These are phyloP conservation scores for Colletotrichum orbiculare DNA, from an alignment of 2,329 filamentous ascomycete species.

Conservation along the genomic window DNA sequence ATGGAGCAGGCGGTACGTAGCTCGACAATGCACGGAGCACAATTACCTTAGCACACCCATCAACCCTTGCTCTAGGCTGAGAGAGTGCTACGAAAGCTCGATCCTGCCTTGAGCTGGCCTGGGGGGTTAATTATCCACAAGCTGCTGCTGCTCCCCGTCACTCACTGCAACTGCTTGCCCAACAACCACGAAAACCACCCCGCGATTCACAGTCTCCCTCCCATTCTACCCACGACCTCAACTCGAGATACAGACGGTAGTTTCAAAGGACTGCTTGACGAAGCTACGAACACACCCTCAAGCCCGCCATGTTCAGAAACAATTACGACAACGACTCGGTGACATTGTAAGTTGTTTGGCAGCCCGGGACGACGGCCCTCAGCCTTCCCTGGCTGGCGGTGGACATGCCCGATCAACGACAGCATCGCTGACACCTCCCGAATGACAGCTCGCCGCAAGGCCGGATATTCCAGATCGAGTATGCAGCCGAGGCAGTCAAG, in stretches of 20 bases:
- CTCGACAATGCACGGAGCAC: slow-evolving; percentile 34
- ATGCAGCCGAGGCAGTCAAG: slow-evolving; percentile 98
- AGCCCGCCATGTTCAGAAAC: slow-evolving; percentile 88
- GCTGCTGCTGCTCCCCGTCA: slow-evolving; percentile 23
- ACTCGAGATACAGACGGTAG: slow-evolving; percentile 9
- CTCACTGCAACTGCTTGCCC: slow-evolving; percentile 25
- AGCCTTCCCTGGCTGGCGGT: slow-evolving; percentile 12
- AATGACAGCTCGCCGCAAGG: slow-evolving; percentile 89
- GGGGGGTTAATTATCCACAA: slow-evolving; percentile 35
- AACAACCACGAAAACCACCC: slow-evolving; percentile 34
- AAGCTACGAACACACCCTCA: slow-evolving; percentile 33
- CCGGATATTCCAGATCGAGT: slow-evolving; percentile 99
- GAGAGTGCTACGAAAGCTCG: slow-evolving; percentile 44
- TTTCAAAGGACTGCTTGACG: slow-evolving; percentile 26
- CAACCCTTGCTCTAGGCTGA: slow-evolving; percentile 38
- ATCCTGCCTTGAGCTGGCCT: slow-evolving; percentile 42
- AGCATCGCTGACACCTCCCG: slow-evolving; percentile 8
- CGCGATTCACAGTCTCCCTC: slow-evolving; percentile 22
- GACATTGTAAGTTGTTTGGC: slow-evolving; percentile 81
- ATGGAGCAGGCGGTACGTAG: slow-evolving; percentile 23
- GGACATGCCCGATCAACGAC: slow-evolving; percentile 1
- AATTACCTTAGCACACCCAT: background rate
- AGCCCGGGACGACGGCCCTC: background rate
- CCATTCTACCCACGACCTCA: slow-evolving; percentile 3
- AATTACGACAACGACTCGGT: slow-evolving; percentile 99